These are phyloP conservation scores for Apiospora aurea DNA, from an alignment of 2,329 filamentous ascomycete species.

Conservation along the genomic window DNA sequence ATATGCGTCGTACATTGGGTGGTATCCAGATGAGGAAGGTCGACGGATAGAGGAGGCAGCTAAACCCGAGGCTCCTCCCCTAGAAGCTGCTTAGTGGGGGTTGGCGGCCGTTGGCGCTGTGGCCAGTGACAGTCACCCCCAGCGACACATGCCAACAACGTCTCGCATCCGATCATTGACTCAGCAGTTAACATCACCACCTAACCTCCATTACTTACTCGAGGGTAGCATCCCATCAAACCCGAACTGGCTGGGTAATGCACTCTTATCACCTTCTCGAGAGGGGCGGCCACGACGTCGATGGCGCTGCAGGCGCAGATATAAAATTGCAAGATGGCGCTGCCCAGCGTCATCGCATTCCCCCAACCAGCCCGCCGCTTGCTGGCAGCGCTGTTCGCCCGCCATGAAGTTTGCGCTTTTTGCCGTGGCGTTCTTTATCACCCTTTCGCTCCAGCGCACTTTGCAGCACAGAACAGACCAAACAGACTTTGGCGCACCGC, in stretches of 20 bases:
- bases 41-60: background rate
- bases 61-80: background rate
- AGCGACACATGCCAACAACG: slow-evolving; percentile 6
- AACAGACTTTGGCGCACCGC: slow-evolving; percentile 28
- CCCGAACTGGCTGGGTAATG: background rate
- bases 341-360: background rate
- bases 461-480: no score
- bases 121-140: background rate
- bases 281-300: background rate
- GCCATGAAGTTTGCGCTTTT: slow-evolving; percentile 6
- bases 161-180: background rate
- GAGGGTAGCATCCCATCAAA: background rate
- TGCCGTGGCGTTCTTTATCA: background rate
- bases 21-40: slow-evolving; percentile 1
- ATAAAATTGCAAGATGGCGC: background rate
- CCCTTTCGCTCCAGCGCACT: slow-evolving; percentile 8
- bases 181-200: background rate
- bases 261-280: background rate
- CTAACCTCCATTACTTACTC: background rate
- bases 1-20: background rate
- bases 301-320: background rate
- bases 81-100: background rate
- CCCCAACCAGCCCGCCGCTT: background rate
- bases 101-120: background rate
- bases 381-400: background rate